A percentile compares a stretch with the other conserved stretches of the same genome.
These are phyloP conservation scores for Aphanomyces invadans DNA, from an alignment of 352 stramenopile genomes.

Conservation along the genomic window DNA sequence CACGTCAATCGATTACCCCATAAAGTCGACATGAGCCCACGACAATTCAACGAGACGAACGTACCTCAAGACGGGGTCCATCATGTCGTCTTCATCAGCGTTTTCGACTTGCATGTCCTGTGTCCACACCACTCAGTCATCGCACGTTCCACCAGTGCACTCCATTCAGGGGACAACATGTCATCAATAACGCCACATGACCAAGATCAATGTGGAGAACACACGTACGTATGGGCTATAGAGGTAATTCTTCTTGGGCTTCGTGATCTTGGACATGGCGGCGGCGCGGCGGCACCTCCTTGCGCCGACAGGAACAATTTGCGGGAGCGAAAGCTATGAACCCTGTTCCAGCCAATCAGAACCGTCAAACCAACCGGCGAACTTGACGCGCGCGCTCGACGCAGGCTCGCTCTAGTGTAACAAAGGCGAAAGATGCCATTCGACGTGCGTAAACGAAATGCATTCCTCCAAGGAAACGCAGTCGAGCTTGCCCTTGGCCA, in stretches of 20 bases:
- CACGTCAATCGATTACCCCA: neutral
- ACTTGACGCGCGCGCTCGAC: too few species aligned
- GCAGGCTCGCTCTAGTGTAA: too few species aligned
- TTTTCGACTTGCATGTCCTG: conserved; percentile 3
- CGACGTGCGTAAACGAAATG: neutral
- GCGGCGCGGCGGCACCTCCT: neutral
- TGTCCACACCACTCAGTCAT: too few species aligned
- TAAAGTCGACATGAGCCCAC: too few species aligned
- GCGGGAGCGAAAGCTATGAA: neutral
- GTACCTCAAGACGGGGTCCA: conserved; percentile 24
- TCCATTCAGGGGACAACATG: too few species aligned
- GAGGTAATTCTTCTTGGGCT: conserved; percentile 24
- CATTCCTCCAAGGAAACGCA: neutral
- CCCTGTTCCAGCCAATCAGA: conserved; percentile 1
- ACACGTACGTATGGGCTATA: conserved; percentile 19
- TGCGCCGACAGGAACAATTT: neutral
- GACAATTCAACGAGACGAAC: too few species aligned
- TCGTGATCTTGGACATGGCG: conserved; percentile 24
- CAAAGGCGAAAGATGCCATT: neutral
- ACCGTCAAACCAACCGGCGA: neutral
- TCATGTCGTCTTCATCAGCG: conserved; percentile 6
- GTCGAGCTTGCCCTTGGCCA: neutral
- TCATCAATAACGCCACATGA: too few species aligned
- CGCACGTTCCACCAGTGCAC: too few species aligned
- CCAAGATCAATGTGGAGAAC: neutral